Evolutionary conservation across 176 grass and related monocot species (phyloP).

Genomic region (Carex cristatella): DNA sequence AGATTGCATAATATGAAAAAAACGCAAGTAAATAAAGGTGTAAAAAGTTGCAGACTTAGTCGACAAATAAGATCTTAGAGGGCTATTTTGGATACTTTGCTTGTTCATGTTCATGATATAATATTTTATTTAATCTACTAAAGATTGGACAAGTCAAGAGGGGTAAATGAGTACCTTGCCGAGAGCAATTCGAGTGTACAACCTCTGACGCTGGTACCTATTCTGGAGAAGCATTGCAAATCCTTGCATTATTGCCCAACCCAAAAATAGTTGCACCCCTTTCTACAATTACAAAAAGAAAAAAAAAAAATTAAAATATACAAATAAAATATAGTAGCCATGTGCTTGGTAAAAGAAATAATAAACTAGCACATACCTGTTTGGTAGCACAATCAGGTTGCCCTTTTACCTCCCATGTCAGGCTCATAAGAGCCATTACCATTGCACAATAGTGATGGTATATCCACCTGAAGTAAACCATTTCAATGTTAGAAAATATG

Average conservation of each 20-base stretch:
- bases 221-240: slow-evolving; percentile 99
- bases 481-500: neutral
- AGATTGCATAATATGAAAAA: slow-evolving; percentile 16
- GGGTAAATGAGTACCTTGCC: slow-evolving; percentile 58
- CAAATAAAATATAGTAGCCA: neutral
- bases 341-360: neutral
- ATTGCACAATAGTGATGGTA: slow-evolving; percentile 98
- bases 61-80: neutral
- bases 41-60: neutral
- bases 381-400: slow-evolving; percentile 87
- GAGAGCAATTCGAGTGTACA: slow-evolving; percentile 91
- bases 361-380: slow-evolving; percentile 47
- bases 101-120: neutral
- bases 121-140: neutral
- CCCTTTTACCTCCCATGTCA: slow-evolving; percentile 96
- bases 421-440: slow-evolving; percentile 91
- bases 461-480: slow-evolving; percentile 80
- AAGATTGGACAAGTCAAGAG: neutral
- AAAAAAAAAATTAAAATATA: neutral
- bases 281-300: slow-evolving; percentile 27
- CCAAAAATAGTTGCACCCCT: slow-evolving; percentile 88
- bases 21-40: neutral
- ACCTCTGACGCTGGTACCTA: slow-evolving; percentile 95
- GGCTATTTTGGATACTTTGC: neutral
- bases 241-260: slow-evolving; percentile 98